Conservation (phyloP, 768 basidiomycete genomes). For the Calocera viscosa region DNA sequence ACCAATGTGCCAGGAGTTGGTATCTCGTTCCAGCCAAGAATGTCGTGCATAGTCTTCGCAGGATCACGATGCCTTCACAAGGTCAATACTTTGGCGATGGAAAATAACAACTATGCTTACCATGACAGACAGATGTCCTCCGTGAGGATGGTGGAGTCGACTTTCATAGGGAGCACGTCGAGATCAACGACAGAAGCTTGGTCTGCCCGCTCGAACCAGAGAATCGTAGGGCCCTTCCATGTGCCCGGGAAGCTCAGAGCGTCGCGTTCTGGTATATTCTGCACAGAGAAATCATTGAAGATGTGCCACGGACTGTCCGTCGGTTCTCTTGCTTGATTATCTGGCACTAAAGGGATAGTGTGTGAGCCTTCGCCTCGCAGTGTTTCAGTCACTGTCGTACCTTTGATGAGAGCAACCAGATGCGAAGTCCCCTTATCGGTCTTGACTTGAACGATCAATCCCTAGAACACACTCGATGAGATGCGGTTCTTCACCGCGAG, state of each 20-base stretch:
- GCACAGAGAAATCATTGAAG: conserved; percentile 94
- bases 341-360: conserved; percentile 44
- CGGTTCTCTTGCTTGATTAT: conserved; percentile 30
- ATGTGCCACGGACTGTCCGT: conserved; percentile 63
- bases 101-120: conserved; percentile 34
- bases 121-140: conserved; percentile 79
- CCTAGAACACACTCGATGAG: conserved; percentile 33
- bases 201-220: conserved; percentile 78
- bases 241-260: conserved; percentile 73
- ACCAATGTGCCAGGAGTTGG: conserved; percentile 78
- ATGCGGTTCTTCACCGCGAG: neutral
- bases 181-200: conserved; percentile 47
- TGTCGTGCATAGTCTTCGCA: conserved; percentile 62
- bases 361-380: neutral
- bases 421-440: conserved; percentile 63
- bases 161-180: conserved; percentile 44
- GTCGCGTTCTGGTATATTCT: conserved; percentile 71
- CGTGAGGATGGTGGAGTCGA: conserved; percentile 64
- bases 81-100: neutral
- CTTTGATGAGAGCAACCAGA: conserved; percentile 76
- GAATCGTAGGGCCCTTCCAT: conserved; percentile 94
- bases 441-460: conserved; percentile 68
- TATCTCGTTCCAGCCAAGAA: conserved; percentile 57
- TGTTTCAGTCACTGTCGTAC: conserved; percentile 30
- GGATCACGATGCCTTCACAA: conserved; percentile 58